These are phyloP conservation scores for Ceratobasidium sp. DNA, from an alignment of 1,284 basidiomycete genomes.

Conservation along the genomic window DNA sequence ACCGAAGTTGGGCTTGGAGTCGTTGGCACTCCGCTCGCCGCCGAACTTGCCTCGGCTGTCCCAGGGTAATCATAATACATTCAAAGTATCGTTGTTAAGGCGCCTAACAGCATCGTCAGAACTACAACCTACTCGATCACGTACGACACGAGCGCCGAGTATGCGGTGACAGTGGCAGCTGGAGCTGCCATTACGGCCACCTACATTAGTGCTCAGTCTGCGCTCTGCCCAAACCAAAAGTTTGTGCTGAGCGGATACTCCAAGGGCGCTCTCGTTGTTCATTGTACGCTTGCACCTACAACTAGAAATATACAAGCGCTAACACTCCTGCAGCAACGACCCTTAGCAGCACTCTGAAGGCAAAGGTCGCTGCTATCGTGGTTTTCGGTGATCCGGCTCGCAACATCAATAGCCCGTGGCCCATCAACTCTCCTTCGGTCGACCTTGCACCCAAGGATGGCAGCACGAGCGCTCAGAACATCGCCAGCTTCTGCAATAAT, in stretches of 20 bases:
- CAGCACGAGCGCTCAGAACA: constrained; percentile 3
- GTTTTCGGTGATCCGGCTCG: constrained; percentile 12
- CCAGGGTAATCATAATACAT: too few relatives aligned
- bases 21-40: constrained; percentile 20
- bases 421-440: constrained; percentile 9
- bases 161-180: not conserved
- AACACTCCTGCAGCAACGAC: not conserved
- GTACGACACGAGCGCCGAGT: constrained; percentile 12
- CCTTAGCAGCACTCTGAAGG: not conserved
- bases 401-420: not conserved
- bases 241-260: constrained; percentile 7
- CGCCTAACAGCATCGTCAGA: too few relatives aligned
- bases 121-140: constrained; percentile 8
- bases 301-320: not conserved
- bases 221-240: not conserved
- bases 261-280: not conserved
- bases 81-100: too few relatives aligned
- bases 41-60: constrained; percentile 12
- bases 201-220: constrained; percentile 2
- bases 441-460: not conserved
- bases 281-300: not conserved
- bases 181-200: not conserved
- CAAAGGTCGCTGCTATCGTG: not conserved
- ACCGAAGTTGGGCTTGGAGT: constrained; percentile 11
- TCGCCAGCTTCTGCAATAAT: constrained; percentile 16